Base-by-base conservation (phyloP, 2,329 filamentous ascomycete genomes). In the Cladophialophora yegresii region DNA sequence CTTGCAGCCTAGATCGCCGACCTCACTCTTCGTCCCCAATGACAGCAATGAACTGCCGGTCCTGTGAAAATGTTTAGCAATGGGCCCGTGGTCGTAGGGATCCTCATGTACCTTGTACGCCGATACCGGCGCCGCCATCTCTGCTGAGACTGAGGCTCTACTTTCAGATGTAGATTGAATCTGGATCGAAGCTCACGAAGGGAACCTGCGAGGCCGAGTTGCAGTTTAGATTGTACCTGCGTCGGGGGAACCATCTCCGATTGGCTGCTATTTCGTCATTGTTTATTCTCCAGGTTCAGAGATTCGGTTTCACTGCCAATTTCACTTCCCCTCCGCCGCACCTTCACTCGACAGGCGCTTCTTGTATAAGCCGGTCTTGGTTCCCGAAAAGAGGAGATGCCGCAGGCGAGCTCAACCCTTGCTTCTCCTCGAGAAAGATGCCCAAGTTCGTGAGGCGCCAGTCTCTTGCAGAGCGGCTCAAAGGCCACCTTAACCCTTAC, bases 41-140 rank as follows among this genome's bases (percentile, higher is more conserved):
- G 55, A 99, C 93, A 69, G 95, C 95, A 64, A 99, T 87, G 76
- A 99, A 96, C 80, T 99, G 90, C 73, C 95, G 87, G 80, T 98
- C 92, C 81, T 92, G 33, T 22, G 49, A 16, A 20, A 23, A 12
- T 13, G 13, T 28, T 36, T 12, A 32, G 55, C n/a, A 62, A 36
- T 22, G 32, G 20, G 30, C 9, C 4, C 2, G 32, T 40, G 12
- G 4, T 7, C 1, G 22, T 5, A 1, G 2, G 28, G 16, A 32
- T 57, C n/a, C 12, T 64, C 20, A 64, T 47, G 58, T 75, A 80
- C 77, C 76, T 86, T 87, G 78, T 85, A 87, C 70, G 84, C 80
- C 67, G 86, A 82, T 55, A 80, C 75, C 63, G 84, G 79, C 70
- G 85, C 81, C 72, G 87, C 83, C 86, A 89, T 89, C 51, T 50